phyloP scores from a whole-genome alignment of 441 rosid species.

The Brassica balearica region DNA sequence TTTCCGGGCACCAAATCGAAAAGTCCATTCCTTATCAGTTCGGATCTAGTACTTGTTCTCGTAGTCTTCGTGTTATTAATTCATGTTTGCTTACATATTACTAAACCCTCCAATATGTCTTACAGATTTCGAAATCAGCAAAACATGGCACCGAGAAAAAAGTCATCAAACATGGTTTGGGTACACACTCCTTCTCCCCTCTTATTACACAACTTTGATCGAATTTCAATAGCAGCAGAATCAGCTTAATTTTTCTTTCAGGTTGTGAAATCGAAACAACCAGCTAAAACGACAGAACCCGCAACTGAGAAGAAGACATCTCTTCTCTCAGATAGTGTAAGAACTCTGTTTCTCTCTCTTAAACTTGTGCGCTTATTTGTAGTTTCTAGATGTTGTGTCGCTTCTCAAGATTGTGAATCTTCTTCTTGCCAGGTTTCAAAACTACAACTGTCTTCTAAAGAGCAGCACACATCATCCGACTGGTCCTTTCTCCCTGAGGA shows the following conservation, averaged over 20 bases:
- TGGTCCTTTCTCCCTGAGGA: not conserved
- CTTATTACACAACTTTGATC: too few species aligned
- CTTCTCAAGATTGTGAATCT: not conserved
- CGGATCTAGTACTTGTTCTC: not conserved
- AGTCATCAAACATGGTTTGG: constrained; percentile 13
- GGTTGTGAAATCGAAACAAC: not conserved
- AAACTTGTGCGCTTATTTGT: not conserved
- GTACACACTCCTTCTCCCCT: not conserved
- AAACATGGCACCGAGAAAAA: constrained; percentile 10
- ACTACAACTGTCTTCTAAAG: not conserved
- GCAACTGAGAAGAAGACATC: not conserved
- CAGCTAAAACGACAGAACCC: not conserved
- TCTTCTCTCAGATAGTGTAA: constrained; percentile 13
- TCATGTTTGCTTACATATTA: not conserved
- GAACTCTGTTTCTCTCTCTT: not conserved
- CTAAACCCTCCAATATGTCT: not conserved
- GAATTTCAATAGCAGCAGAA: not conserved
- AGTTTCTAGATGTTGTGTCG: not conserved
- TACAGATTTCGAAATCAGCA: not conserved
- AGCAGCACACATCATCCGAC: not conserved
- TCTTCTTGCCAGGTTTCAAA: constrained; percentile 2
- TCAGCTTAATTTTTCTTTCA: not conserved
- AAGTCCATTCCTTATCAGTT: not conserved
- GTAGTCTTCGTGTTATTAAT: not conserved
- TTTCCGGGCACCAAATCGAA: not conserved